phyloP scores from a whole-genome alignment of 2,329 filamentous ascomycete genomes.

The Fusarium burgessii region DNA sequence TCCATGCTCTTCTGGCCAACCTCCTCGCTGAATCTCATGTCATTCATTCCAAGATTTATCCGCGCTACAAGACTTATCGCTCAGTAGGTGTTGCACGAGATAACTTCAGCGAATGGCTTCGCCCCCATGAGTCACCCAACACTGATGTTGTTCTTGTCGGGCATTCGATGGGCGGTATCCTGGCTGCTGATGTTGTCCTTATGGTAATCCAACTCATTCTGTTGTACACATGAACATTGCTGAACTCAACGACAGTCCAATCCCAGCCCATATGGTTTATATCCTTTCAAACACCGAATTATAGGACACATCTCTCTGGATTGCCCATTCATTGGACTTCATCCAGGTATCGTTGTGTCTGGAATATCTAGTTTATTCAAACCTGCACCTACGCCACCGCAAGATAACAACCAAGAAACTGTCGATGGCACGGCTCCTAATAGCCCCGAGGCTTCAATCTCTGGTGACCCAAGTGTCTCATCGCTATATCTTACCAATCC shows the following conservation, averaged over 20 bases:
- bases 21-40: slow-evolving; percentile 78
- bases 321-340: slow-evolving; percentile 87
- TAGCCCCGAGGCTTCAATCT: slow-evolving; percentile 4
- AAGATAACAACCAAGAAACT: slow-evolving; percentile 19
- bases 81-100: slow-evolving; percentile 80
- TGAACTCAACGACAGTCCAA: slow-evolving; percentile 46
- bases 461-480: slow-evolving; percentile 28
- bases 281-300: slow-evolving; percentile 77
- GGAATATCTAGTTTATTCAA: slow-evolving; percentile 83
- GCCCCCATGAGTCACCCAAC: slow-evolving; percentile 77
- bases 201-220: slow-evolving; percentile 58
- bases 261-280: slow-evolving; percentile 48
- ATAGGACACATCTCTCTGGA: slow-evolving; percentile 86
- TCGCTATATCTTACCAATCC: slow-evolving; percentile 39
- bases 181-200: slow-evolving; percentile 83
- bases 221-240: neutral
- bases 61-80: slow-evolving; percentile 80
- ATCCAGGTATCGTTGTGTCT: slow-evolving; percentile 87
- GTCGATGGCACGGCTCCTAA: slow-evolving; percentile 6
- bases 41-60: slow-evolving; percentile 89
- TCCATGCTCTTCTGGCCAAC: slow-evolving; percentile 79
- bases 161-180: slow-evolving; percentile 89
- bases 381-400: slow-evolving; percentile 51
- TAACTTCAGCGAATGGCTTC: slow-evolving; percentile 85
- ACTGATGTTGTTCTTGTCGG: slow-evolving; percentile 88